Conservation (phyloP, 768 basidiomycete genomes). For the Rhizopogon vinicolor region DNA sequence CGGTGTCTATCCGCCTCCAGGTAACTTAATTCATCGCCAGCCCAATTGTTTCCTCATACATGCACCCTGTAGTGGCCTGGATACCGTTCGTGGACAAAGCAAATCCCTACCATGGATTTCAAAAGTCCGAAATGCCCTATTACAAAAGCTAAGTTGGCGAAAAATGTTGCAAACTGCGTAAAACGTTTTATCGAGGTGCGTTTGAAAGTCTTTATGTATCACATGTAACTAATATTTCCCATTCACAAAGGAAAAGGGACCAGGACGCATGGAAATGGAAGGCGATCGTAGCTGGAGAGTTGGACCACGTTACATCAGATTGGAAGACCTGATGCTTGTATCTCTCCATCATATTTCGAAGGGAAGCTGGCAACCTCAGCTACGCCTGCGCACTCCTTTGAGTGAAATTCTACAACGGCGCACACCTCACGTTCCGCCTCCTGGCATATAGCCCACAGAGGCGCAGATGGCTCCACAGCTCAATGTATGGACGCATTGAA, state of each 20-base stretch:
- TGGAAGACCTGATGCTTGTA: constrained; percentile 69
- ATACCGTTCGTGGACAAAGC: constrained; percentile 71
- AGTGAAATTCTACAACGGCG: background rate
- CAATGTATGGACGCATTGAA: background rate
- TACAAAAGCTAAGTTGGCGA: constrained; percentile 70
- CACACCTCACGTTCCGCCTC: background rate
- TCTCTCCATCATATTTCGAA: constrained; percentile 81
- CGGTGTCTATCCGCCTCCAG: constrained; percentile 75
- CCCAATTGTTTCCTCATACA: background rate
- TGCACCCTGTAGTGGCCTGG: constrained; percentile 63
- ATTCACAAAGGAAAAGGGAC: constrained; percentile 40
- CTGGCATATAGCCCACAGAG: background rate
- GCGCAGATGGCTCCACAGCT: no score
- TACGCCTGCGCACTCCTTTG: constrained; percentile 39
- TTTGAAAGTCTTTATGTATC: background rate
- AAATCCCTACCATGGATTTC: constrained; percentile 82
- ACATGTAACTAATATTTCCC: constrained; percentile 1
- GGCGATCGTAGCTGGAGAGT: constrained; percentile 59
- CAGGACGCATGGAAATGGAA: constrained; percentile 57
- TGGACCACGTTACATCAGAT: constrained; percentile 48
- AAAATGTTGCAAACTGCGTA: constrained; percentile 76
- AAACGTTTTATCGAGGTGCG: constrained; percentile 61
- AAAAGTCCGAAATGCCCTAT: constrained; percentile 74
- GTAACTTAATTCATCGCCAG: constrained; percentile 30
- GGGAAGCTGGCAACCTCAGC: constrained; percentile 79